Conservation (phyloP, 805 yeast genomes). For the Candida xiaguanensis region DNA sequence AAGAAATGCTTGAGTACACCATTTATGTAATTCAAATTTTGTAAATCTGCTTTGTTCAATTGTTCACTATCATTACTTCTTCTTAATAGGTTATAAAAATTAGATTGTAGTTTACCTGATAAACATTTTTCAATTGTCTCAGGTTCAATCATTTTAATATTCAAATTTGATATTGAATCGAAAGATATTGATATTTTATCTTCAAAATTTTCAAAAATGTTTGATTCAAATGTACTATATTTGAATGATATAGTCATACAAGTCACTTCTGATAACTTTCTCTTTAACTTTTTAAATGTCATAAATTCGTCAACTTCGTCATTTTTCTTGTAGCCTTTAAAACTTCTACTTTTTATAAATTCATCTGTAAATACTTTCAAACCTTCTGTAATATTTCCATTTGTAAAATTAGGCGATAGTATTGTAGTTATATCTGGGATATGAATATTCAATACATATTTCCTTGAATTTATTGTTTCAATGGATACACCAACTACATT, state of each 20-base stretch:
- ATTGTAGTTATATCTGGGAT: slow-evolving; percentile 38
- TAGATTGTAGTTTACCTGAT: slow-evolving; percentile 19
- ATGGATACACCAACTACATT: slow-evolving; percentile 31
- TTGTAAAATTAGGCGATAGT: background rate
- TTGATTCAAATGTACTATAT: slow-evolving; percentile 30
- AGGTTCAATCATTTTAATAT: slow-evolving; percentile 20
- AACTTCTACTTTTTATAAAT: background rate
- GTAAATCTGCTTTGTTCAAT: slow-evolving; percentile 23
- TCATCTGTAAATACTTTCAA: background rate
- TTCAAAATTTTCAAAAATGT: slow-evolving; percentile 25
- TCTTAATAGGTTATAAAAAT: slow-evolving; percentile 10
- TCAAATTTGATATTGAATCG: slow-evolving; percentile 21
- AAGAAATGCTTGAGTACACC: slow-evolving; percentile 30
- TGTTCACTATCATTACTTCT: background rate
- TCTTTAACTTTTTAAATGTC: background rate
- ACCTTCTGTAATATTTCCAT: background rate
- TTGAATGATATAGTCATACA: slow-evolving; percentile 36
- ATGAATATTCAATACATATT: slow-evolving; percentile 35
- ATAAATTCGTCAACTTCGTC: slow-evolving; percentile 1
- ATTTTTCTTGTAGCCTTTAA: background rate
- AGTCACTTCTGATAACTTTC: slow-evolving; percentile 12
- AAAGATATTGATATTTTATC: slow-evolving; percentile 24
- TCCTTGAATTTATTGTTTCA: slow-evolving; percentile 32
- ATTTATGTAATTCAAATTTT: slow-evolving; percentile 29
- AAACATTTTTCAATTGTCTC: slow-evolving; percentile 26